These are phyloP conservation scores for Actinidia arguta DNA, from an alignment of 179 eudicot species.

Conservation along the genomic window DNA sequence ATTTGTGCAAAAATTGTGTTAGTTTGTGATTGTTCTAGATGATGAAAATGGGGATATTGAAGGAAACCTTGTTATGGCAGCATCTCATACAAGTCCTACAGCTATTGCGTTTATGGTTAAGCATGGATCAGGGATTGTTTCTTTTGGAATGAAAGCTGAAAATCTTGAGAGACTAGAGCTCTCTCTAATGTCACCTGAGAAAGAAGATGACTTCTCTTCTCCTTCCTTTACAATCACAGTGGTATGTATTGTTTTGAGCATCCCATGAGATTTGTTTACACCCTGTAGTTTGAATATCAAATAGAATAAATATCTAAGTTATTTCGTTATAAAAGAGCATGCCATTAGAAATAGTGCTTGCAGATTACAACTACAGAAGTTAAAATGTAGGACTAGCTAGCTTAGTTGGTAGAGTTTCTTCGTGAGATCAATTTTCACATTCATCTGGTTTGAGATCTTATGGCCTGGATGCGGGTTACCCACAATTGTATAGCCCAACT, in stretches of 20 bases:
- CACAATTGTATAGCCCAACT: neutral
- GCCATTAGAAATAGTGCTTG: neutral
- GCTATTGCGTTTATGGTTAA: slow-evolving; percentile 75
- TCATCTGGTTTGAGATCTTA: neutral
- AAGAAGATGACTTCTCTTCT: slow-evolving; percentile 65
- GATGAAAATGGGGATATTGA: slow-evolving; percentile 70
- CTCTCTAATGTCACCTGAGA: slow-evolving; percentile 82
- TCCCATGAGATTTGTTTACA: neutral
- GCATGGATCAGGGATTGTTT: slow-evolving; percentile 91
- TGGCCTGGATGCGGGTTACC: neutral
- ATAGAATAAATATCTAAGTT: neutral
- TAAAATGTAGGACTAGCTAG: neutral
- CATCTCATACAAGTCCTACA: slow-evolving; percentile 53
- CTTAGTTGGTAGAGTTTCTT: neutral
- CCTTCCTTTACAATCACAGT: slow-evolving; percentile 91
- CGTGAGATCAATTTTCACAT: neutral
- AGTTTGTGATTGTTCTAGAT: slow-evolving; percentile 96
- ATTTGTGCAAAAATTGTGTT: slow-evolving; percentile 11
- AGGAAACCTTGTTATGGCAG: slow-evolving; percentile 92
- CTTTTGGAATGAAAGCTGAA: slow-evolving; percentile 84
- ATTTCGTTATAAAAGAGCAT: neutral
- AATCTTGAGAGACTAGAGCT: slow-evolving; percentile 82
- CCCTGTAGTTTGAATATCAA: neutral
- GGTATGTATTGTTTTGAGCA: slow-evolving; percentile 55
- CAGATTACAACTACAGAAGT: neutral